Conservation (phyloP, 306 rosid genomes). For the Echinosophora koreensis region DNA sequence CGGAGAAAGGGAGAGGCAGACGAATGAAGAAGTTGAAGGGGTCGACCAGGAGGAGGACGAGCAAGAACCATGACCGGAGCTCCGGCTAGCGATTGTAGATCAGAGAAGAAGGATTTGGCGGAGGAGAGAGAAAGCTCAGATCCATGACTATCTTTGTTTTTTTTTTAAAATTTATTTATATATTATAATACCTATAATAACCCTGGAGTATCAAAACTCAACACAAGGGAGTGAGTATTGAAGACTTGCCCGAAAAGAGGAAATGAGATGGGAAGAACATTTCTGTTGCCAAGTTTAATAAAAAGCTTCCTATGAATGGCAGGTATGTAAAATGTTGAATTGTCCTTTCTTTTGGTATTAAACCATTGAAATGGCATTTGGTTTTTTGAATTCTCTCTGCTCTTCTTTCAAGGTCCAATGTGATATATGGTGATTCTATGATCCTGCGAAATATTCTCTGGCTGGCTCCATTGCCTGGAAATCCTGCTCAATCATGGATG, state of each 20-base stretch:
- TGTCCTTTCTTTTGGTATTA: slow-evolving; percentile 35
- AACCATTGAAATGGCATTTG: slow-evolving; percentile 17
- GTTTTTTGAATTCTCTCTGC: slow-evolving; percentile 26
- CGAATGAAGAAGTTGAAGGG: too few species aligned
- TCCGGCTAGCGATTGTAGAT: too few species aligned
- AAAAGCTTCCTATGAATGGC: slow-evolving; percentile 18
- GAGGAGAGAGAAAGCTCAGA: too few species aligned
- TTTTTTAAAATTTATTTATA: too few species aligned
- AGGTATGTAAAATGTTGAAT: not conserved
- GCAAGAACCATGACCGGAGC: too few species aligned
- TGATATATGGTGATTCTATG: slow-evolving; percentile 81
- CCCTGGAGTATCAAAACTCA: too few species aligned
- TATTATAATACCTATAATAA: too few species aligned
- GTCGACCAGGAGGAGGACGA: too few species aligned
- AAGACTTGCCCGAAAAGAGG: not conserved
- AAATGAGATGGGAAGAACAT: slow-evolving; percentile 21
- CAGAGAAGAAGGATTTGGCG: too few species aligned
- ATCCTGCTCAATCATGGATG: slow-evolving; percentile 67
- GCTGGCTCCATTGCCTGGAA: slow-evolving; percentile 86
- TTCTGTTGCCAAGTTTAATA: not conserved
- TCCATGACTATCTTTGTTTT: too few species aligned
- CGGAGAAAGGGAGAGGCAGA: too few species aligned
- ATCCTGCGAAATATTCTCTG: slow-evolving; percentile 92
- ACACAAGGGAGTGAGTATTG: too few species aligned
- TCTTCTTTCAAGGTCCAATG: slow-evolving; percentile 74